Percentiles rank a stretch among this genome's conserved stretches.
These are phyloP conservation scores for Talaromyces verruculosus DNA, from an alignment of 2,329 filamentous ascomycete species.

Conservation along the genomic window DNA sequence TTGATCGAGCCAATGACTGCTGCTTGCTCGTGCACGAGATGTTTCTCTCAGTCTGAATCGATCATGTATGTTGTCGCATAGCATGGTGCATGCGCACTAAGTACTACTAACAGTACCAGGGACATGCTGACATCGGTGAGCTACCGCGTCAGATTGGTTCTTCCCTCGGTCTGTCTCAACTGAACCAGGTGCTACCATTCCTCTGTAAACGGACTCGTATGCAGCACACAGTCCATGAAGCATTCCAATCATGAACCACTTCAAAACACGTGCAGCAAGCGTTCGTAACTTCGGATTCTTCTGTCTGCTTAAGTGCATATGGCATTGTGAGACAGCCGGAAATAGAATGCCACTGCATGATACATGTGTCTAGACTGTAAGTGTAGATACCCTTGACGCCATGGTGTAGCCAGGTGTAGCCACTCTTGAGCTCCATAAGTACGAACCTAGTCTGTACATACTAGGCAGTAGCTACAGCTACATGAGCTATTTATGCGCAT, in stretches of 20 bases:
- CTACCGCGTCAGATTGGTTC: background rate
- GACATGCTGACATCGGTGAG: background rate
- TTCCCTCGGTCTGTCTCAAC: background rate
- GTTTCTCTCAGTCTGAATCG: background rate
- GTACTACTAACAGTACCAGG: background rate
- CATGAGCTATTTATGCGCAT: background rate
- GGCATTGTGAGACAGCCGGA: background rate
- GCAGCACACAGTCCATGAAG: no score
- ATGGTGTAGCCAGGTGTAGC: background rate
- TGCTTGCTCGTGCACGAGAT: constrained; percentile 11
- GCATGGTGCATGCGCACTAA: background rate
- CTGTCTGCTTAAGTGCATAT: background rate
- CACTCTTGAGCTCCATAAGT: background rate
- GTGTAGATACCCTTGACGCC: background rate
- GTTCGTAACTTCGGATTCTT: background rate
- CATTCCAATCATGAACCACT: background rate
- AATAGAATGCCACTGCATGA: background rate
- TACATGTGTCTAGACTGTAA: background rate
- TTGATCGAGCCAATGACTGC: constrained; percentile 8
- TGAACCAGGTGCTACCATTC: background rate
- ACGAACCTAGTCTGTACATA: background rate
- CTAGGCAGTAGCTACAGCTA: background rate
- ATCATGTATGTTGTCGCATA: background rate
- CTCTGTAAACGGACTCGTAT: background rate
- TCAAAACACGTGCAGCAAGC: background rate